phyloP scores from a whole-genome alignment of 192 early-diverging fungal genomes.

The Coemansia umbellata region DNA sequence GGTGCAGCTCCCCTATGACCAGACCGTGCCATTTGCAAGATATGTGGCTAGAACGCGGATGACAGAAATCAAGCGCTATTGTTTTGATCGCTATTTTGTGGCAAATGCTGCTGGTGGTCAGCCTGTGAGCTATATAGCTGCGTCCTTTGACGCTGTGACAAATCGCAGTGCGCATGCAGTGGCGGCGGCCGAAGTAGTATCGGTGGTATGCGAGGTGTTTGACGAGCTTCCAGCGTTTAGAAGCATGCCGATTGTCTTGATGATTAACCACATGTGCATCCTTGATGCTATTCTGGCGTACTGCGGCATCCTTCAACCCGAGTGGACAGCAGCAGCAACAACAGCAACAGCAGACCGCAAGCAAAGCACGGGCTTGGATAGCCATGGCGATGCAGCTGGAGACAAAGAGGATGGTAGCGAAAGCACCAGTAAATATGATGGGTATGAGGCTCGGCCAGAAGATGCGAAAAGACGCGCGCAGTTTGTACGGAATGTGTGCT shows the following conservation, averaged over 20 bases:
- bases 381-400: too few relatives aligned
- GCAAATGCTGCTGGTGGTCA: slow-evolving; percentile 82
- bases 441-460: slow-evolving; percentile 5
- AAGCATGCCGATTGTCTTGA: slow-evolving; percentile 54
- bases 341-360: neutral
- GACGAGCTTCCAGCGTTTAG: slow-evolving; percentile 67
- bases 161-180: slow-evolving; percentile 58
- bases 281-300: slow-evolving; percentile 72
- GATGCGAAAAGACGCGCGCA: slow-evolving; percentile 14
- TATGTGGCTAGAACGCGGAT: slow-evolving; percentile 72
- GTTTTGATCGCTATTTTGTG: slow-evolving; percentile 79
- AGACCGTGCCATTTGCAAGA: slow-evolving; percentile 89
- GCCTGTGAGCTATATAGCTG: slow-evolving; percentile 71
- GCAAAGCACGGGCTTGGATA: neutral
- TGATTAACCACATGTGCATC: slow-evolving; percentile 73
- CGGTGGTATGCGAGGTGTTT: slow-evolving; percentile 70
- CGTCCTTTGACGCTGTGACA: slow-evolving; percentile 90
- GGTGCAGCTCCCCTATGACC: slow-evolving; percentile 83
- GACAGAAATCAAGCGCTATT: slow-evolving; percentile 76
- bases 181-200: slow-evolving; percentile 87
- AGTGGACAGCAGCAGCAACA: slow-evolving; percentile 30
- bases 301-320: slow-evolving; percentile 58
- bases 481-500: slow-evolving; percentile 52
- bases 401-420: neutral
- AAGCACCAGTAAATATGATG: neutral